Base-by-base conservation (phyloP, 495 filamentous ascomycete genomes). In the Aspergillus carlsbadensis region DNA sequence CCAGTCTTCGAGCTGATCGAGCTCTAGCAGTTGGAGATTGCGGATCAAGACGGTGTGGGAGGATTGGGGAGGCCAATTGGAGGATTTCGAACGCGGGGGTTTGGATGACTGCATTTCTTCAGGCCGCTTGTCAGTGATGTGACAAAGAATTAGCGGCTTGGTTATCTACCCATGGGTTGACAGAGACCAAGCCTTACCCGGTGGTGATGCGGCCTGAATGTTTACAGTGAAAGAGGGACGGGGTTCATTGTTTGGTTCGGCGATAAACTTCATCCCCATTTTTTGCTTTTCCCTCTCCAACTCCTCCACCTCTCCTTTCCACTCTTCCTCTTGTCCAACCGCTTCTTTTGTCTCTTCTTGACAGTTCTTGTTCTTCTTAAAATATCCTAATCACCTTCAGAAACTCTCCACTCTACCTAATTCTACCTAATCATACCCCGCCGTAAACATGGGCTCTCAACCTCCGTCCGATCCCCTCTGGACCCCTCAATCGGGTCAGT, bases 1-100 rank as follows among this genome's bases (percentile, higher is more conserved):
- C 90, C 90, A 95, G 68, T 92, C 88, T 10, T 84, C 76, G 29
- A 75, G 81, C 26, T 79, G 77, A 65, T 96, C 88, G 26, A 96
- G 81, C 53, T 92, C 82, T 13, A 96, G 78, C 6, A 96, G 79
- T 20, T 86, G 87, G 50, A 95, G 76, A 66, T 92, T 94, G 49
- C 87, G 88, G 14, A 92, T 73, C 66, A 95, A 90, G 10, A 91
- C 78, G n/a, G 82, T 72, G 33, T 84, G 62, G 64, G 83, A 75
- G 7, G 83, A 80, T 36, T 82, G 77, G 50, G 67, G 37, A 21
- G 65, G 34, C 75, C 75, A 79, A 37, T 68, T 67, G 40, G 72
- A 43, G 21, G 69, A 58, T 56, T 73, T 76, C 15, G 70, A 68
- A 34, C 70, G 61, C 40, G 56, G 43, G n/a, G 65, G 58, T 62